phyloP scores from a whole-genome alignment of 2,329 filamentous ascomycete genomes.

The Microdochium nivale region DNA sequence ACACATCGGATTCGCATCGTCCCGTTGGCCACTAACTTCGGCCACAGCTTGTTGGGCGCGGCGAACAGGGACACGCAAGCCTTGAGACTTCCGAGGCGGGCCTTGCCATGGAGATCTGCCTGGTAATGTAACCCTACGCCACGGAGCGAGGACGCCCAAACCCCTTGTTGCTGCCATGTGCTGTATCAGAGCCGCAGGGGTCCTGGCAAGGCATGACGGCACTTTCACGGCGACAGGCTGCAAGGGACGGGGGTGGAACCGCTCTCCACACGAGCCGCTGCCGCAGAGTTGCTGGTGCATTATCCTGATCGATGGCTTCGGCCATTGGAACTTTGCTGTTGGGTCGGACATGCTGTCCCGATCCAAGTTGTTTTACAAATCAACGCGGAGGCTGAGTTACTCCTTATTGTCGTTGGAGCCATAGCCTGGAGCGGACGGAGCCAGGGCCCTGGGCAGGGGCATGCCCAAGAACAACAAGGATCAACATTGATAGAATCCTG shows the following conservation, averaged over 20 bases:
- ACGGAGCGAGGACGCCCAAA: neutral
- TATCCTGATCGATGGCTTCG: no score
- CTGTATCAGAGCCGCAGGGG: neutral
- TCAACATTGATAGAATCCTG: neutral
- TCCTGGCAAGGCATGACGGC: neutral
- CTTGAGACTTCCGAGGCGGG: neutral
- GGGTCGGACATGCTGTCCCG: no score
- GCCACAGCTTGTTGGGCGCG: no score
- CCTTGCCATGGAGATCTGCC: neutral
- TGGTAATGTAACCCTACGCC: neutral
- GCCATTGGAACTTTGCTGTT: no score
- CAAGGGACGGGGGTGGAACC: neutral
- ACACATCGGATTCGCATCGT: no score
- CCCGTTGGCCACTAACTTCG: no score
- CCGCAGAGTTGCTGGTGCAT: neutral
- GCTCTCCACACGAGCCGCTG: neutral
- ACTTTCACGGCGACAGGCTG: neutral
- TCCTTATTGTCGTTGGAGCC: no score
- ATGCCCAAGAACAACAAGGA: neutral
- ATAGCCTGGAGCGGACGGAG: no score
- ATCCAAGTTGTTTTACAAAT: no score
- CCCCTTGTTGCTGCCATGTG: neutral
- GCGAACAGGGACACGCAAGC: no score
- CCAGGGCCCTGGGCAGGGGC: neutral
- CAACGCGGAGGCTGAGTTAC: no score